phyloP scores from a whole-genome alignment of 1,139 yeast genomes.

The Saccharomyces hybrid region DNA sequence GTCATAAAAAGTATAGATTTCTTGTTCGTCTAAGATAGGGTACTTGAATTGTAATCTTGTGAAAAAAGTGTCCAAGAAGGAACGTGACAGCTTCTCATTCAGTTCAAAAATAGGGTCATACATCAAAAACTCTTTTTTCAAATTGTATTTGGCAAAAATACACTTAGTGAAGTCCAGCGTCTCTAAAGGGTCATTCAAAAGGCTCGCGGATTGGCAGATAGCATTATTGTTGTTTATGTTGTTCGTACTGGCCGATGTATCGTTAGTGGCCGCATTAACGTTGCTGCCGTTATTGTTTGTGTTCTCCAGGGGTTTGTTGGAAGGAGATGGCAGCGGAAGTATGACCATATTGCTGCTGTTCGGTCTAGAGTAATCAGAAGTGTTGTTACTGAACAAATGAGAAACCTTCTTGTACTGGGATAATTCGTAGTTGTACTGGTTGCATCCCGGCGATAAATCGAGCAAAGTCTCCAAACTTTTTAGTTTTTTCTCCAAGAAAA shows the following conservation, averaged over 20 bases:
- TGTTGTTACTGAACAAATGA: constrained; percentile 29
- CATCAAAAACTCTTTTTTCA: constrained; percentile 35
- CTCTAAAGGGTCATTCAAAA: constrained; percentile 32
- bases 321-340: constrained; percentile 1
- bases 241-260: not conserved
- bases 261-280: not conserved
- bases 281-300: not conserved
- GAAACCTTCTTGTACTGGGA: constrained; percentile 39
- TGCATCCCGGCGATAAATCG: constrained; percentile 28
- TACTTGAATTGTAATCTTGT: constrained; percentile 45
- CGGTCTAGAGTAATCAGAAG: not conserved
- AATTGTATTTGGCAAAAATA: constrained; percentile 37
- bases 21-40: constrained; percentile 43
- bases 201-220: constrained; percentile 14
- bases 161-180: constrained; percentile 35
- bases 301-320: not conserved
- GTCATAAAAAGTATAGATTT: constrained; percentile 40
- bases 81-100: constrained; percentile 39
- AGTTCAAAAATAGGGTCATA: constrained; percentile 43
- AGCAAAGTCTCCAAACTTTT: constrained; percentile 41
- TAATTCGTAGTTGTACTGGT: constrained; percentile 28
- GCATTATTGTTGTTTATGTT: constrained; percentile 11
- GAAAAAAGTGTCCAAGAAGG: constrained; percentile 43
- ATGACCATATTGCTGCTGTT: not conserved
- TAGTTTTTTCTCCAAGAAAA: constrained; percentile 45